Conservation (phyloP, 495 filamentous ascomycete species). For the Immersiella caudata region DNA sequence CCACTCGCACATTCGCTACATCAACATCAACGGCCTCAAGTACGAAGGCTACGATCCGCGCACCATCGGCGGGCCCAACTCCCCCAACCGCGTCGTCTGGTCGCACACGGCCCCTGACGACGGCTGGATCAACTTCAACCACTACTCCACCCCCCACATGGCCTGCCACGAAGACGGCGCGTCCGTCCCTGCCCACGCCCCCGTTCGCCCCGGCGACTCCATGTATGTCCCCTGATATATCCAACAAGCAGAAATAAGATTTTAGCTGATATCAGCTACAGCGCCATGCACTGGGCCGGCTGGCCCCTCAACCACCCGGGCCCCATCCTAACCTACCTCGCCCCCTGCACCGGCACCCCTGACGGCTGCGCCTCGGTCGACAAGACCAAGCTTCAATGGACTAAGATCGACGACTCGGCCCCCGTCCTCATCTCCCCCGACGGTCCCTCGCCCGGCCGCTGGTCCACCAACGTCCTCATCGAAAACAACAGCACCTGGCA, state of each 20-base stretch:
- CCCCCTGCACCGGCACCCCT: constrained; percentile 63
- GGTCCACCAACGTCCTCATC: constrained; percentile 69
- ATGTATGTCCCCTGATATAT: constrained; percentile 41
- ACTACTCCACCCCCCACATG: constrained; percentile 57
- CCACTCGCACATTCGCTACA: constrained; percentile 64
- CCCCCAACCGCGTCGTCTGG: constrained; percentile 53
- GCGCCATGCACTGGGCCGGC: constrained; percentile 59
- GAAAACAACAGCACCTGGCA: constrained; percentile 64
- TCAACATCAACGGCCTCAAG: constrained; percentile 58
- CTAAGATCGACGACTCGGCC: constrained; percentile 67
- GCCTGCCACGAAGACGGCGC: constrained; percentile 67
- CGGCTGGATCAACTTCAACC: constrained; percentile 56
- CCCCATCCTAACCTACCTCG: constrained; percentile 62
- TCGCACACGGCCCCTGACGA: constrained; percentile 50
- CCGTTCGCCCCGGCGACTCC: constrained; percentile 56
- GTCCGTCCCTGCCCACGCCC: constrained; percentile 54
- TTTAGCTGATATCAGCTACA: background rate
- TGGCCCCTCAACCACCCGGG: constrained; percentile 66
- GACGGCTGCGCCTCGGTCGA: constrained; percentile 63
- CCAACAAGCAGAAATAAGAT: background rate
- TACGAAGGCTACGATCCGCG: constrained; percentile 54
- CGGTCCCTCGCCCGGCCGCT: constrained; percentile 51
- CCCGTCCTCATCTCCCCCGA: constrained; percentile 49
- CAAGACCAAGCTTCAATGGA: constrained; percentile 68
- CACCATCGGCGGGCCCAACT: constrained; percentile 43